A percentile compares a stretch with the other conserved stretches of the same genome.
These are phyloP conservation scores for Acacia melanoxylon DNA, from an alignment of 306 rosid genomes.

Conservation along the genomic window DNA sequence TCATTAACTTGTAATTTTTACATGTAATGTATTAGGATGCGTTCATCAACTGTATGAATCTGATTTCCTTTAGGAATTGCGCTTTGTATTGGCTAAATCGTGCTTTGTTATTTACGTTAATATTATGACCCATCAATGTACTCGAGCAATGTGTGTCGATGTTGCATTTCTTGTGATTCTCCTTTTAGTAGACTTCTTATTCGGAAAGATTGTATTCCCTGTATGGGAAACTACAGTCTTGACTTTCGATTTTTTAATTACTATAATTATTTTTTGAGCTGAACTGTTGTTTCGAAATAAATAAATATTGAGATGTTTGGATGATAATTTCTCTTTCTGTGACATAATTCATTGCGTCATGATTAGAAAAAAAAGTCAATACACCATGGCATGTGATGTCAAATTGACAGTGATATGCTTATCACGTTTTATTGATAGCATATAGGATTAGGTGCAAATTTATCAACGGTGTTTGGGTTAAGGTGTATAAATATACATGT, in stretches of 20 bases:
- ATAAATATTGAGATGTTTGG: not conserved
- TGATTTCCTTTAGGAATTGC: constrained; percentile 38
- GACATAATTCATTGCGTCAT: not conserved
- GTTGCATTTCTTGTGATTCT: constrained; percentile 3
- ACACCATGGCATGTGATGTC: not conserved
- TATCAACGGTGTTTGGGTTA: too few species aligned
- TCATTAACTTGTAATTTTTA: constrained; percentile 32
- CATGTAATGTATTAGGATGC: constrained; percentile 30
- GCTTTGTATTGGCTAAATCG: constrained; percentile 31
- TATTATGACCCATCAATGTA: constrained; percentile 17
- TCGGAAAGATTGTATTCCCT: not conserved
- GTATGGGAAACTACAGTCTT: not conserved
- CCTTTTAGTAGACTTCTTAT: constrained; percentile 4
- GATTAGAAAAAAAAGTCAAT: not conserved
- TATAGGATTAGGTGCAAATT: too few species aligned
- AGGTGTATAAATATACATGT: too few species aligned
- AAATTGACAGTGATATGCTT: not conserved
- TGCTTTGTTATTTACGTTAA: constrained; percentile 24
- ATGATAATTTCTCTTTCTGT: not conserved
- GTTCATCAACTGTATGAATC: constrained; percentile 35
- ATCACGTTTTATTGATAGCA: not conserved
- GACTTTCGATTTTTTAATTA: not conserved
- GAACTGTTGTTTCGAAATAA: not conserved
- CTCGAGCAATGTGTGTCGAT: constrained; percentile 29
- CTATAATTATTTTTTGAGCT: not conserved